These are phyloP conservation scores for Saccharomyces hybrid DNA, from an alignment of 1,139 yeast species.

Conservation along the genomic window DNA sequence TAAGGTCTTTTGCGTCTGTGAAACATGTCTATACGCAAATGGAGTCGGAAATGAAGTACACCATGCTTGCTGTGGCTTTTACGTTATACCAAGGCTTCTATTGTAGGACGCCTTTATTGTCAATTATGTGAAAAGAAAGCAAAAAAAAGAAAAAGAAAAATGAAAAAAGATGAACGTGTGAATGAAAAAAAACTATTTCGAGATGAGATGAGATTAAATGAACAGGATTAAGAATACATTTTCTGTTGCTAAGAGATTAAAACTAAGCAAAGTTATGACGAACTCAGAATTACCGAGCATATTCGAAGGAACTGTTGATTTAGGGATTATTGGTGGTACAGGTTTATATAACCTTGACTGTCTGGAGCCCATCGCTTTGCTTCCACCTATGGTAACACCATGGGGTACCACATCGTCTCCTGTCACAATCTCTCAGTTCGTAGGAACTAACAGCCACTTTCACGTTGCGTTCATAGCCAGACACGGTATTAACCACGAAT, in stretches of 20 bases:
- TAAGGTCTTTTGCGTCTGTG: not conserved
- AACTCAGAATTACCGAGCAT: slow-evolving; percentile 27
- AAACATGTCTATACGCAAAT: not conserved
- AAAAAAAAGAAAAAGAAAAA: not conserved
- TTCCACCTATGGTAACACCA: slow-evolving; percentile 77
- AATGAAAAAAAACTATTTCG: not conserved
- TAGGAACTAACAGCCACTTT: slow-evolving; percentile 43
- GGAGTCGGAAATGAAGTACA: not conserved
- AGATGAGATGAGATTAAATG: not conserved
- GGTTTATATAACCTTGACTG: slow-evolving; percentile 88
- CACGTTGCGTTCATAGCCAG: slow-evolving; percentile 92
- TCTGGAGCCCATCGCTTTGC: slow-evolving; percentile 75
- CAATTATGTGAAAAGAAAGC: not conserved
- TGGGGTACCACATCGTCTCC: slow-evolving; percentile 98
- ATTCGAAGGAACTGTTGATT: slow-evolving; percentile 53
- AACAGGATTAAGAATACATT: not conserved
- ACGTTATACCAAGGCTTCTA: not conserved
- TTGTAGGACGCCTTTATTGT: not conserved
- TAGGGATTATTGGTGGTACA: slow-evolving; percentile 95
- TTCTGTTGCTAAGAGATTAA: not conserved
- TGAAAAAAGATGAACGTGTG: not conserved
- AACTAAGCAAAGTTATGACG: slow-evolving; percentile 12
- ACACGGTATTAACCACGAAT: slow-evolving; percentile 87
- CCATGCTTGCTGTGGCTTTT: not conserved
- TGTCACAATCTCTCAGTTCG: slow-evolving; percentile 65